These are phyloP conservation scores for Thelonectria discophora DNA, from an alignment of 2,329 filamentous ascomycete species.

Conservation along the genomic window DNA sequence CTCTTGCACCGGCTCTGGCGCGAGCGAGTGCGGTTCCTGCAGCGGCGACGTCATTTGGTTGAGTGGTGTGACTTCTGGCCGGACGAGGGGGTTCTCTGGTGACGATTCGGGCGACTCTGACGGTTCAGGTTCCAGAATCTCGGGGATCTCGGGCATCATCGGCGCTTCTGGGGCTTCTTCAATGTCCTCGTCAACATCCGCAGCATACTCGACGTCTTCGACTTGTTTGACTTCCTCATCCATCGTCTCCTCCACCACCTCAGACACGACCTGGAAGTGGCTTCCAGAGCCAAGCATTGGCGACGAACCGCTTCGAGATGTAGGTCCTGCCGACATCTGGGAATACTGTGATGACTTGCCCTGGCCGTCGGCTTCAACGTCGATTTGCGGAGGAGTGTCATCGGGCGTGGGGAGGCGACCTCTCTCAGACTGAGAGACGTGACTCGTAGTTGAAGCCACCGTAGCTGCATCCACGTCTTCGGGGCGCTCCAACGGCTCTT, in stretches of 20 bases:
- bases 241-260: constrained; percentile 31
- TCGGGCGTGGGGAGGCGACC: constrained; percentile 63
- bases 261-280: constrained; percentile 10
- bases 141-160: constrained; percentile 21
- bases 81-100: constrained; percentile 23
- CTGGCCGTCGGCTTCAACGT: constrained; percentile 32
- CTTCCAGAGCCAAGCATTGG: constrained; percentile 8
- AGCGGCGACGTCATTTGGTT: constrained; percentile 51
- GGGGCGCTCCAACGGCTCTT: background rate
- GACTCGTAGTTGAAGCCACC: constrained; percentile 43
- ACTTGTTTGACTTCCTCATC: constrained; percentile 7
- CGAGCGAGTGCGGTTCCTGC: constrained; percentile 46
- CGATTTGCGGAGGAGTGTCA: constrained; percentile 56
- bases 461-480: constrained; percentile 20
- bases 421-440: constrained; percentile 50
- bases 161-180: too few species aligned
- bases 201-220: too few species aligned
- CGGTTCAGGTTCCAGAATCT: constrained; percentile 23
- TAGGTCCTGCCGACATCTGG: constrained; percentile 18
- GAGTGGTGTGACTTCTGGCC: constrained; percentile 47
- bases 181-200: background rate
- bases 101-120: constrained; percentile 24
- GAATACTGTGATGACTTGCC: constrained; percentile 33
- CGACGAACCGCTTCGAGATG: constrained; percentile 22
- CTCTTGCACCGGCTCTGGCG: constrained; percentile 42